These are phyloP conservation scores for Oryza punctata DNA, from an alignment of 176 grass and related monocot genomes.

Conservation along the genomic window DNA sequence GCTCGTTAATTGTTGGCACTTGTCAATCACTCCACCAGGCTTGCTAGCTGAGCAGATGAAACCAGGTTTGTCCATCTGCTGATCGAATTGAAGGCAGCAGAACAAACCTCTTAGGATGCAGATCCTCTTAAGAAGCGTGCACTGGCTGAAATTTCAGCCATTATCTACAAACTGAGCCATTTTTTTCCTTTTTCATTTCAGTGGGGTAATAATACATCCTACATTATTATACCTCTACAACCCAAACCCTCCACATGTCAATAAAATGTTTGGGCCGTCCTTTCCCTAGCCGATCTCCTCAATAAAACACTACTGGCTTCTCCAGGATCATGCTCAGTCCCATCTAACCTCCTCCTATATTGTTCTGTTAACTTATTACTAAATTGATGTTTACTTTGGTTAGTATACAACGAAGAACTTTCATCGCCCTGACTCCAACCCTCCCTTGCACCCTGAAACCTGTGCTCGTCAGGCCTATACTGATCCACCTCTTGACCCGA, in stretches of 20 bases:
- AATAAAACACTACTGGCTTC: constrained; percentile 43
- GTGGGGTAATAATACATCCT: constrained; percentile 48
- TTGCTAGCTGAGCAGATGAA: no score
- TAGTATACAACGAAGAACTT: constrained; percentile 51
- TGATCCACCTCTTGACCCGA: constrained; percentile 40
- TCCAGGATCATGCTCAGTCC: constrained; percentile 52
- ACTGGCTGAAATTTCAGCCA: neutral
- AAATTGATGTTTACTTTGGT: constrained; percentile 45
- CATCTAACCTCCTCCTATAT: constrained; percentile 55
- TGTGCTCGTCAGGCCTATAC: constrained; percentile 28
- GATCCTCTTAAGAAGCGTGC: neutral
- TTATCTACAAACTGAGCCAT: constrained; percentile 26
- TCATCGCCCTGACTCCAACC: constrained; percentile 25
- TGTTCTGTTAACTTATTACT: constrained; percentile 58
- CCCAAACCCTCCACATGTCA: constrained; percentile 62
- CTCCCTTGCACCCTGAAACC: constrained; percentile 8
- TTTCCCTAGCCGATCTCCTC: constrained; percentile 56
- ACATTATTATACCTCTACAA: constrained; percentile 72
- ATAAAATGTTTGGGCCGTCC: constrained; percentile 74
- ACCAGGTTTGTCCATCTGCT: no score
- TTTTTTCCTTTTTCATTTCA: constrained; percentile 42
- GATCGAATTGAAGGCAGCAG: no score
- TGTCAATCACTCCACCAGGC: no score
- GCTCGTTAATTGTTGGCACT: no score
- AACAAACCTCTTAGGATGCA: neutral